phyloP scores from a whole-genome alignment of 2,329 filamentous ascomycete species.

The Didymella sp. region DNA sequence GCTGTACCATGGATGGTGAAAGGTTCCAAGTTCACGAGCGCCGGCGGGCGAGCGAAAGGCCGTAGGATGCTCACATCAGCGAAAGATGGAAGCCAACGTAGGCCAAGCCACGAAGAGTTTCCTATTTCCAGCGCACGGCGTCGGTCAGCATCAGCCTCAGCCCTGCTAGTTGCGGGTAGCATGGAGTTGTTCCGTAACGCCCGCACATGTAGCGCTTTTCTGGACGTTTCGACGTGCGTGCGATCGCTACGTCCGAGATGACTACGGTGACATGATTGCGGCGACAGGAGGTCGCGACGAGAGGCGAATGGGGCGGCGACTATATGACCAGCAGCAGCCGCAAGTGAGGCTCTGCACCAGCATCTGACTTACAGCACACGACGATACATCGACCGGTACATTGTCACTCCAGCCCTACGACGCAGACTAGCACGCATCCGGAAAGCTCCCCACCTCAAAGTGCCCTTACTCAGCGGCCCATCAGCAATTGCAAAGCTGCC shows the following conservation, averaged over 20 bases:
- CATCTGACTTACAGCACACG: not conserved
- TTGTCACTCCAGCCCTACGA: not conserved
- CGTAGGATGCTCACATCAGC: constrained; percentile 16
- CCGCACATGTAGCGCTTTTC: not conserved
- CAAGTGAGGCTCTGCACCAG: not conserved
- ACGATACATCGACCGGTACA: not conserved
- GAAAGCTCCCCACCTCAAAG: constrained; percentile 20
- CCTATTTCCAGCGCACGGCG: not conserved
- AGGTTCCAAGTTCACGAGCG: not conserved
- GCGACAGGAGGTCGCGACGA: not conserved
- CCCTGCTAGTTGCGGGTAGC: not conserved
- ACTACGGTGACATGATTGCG: constrained; percentile 3
- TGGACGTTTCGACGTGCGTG: not conserved
- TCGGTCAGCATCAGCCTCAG: constrained; percentile 21
- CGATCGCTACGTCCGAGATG: constrained; percentile 10
- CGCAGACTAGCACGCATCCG: not conserved
- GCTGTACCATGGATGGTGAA: not conserved
- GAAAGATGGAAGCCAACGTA: not conserved
- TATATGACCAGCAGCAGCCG: constrained; percentile 1
- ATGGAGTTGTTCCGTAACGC: not conserved
- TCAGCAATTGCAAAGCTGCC: constrained; percentile 26
- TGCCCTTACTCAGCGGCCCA: constrained; percentile 34
- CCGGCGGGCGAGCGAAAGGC: not conserved
- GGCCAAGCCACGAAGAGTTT: constrained; percentile 5
- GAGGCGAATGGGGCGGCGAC: not conserved